phyloP scores from a whole-genome alignment of 2,329 filamentous ascomycete species.

The Aschersonia sp. region DNA sequence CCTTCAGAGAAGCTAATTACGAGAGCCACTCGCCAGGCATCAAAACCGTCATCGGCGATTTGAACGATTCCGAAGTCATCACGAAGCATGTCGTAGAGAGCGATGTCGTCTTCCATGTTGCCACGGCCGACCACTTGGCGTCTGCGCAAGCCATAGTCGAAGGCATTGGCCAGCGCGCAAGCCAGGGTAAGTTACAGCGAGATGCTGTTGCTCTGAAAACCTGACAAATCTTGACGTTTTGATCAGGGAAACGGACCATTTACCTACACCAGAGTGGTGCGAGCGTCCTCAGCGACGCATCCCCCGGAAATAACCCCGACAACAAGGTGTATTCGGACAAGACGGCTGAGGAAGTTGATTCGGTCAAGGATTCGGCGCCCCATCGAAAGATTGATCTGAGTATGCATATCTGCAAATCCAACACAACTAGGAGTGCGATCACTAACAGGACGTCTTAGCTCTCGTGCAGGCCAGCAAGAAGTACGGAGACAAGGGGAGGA shows the following conservation, averaged over 20 bases:
- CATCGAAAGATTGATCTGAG: conserved; percentile 1
- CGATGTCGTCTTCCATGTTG: not conserved
- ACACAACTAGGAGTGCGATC: too few relatives aligned
- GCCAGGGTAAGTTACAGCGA: not conserved
- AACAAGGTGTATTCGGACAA: not conserved
- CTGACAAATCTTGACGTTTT: not conserved
- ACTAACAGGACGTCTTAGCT: not conserved
- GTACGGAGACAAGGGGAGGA: not conserved
- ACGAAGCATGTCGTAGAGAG: not conserved
- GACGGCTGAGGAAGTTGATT: not conserved
- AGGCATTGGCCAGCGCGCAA: not conserved
- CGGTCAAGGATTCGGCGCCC: not conserved
- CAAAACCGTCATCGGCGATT: not conserved
- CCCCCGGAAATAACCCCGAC: not conserved
- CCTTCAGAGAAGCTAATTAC: too few relatives aligned
- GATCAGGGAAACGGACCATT: not conserved
- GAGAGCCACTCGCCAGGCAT: not conserved
- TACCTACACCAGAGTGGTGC: conserved; percentile 1
- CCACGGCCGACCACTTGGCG: not conserved
- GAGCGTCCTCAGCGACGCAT: not conserved
- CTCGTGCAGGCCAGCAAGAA: not conserved
- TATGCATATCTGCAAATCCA: not conserved
- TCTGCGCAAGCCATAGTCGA: not conserved
- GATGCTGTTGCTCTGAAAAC: not conserved
- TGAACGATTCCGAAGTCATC: not conserved